Conservation (phyloP, 371 early-diverging fungal genomes). For the Homolaphlyctis polyrhiza region DNA sequence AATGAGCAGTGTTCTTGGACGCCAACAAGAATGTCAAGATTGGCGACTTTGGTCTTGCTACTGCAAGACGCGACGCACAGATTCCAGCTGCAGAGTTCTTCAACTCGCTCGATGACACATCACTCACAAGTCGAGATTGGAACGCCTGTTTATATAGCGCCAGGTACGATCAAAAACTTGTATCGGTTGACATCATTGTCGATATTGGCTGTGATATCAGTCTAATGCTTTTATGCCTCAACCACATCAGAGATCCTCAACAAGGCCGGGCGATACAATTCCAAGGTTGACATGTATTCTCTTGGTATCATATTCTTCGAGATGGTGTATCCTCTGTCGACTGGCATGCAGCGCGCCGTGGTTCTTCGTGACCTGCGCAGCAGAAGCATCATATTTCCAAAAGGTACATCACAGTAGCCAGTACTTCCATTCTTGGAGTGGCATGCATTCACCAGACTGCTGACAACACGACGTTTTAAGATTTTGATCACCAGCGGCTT, state of each 20-base stretch:
- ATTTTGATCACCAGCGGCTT: conserved; percentile 27
- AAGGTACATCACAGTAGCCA: conserved; percentile 41
- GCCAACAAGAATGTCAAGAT: conserved; percentile 44
- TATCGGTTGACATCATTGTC: too few relatives aligned
- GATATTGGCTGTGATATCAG: too few relatives aligned
- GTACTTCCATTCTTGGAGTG: conserved; percentile 43
- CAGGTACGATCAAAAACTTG: conserved; percentile 71
- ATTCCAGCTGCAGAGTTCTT: not conserved
- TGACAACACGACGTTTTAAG: conserved; percentile 37
- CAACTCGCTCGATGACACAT: conserved; percentile 25
- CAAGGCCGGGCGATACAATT: conserved; percentile 52
- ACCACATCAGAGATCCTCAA: conserved; percentile 17
- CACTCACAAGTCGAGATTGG: conserved; percentile 81
- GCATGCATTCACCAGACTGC: conserved; percentile 15
- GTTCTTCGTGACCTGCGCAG: conserved; percentile 62
- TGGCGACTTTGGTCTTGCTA: conserved; percentile 55
- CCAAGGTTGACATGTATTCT: conserved; percentile 76
- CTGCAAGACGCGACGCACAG: conserved; percentile 8
- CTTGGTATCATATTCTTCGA: conserved; percentile 29
- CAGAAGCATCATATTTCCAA: conserved; percentile 67
- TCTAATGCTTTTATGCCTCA: not conserved
- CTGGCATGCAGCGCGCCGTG: conserved; percentile 71
- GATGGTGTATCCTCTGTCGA: conserved; percentile 65
- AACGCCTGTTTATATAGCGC: conserved; percentile 91
- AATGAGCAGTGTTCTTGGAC: conserved; percentile 43